Conservation (phyloP, 768 basidiomycete species). For the Agrocybe pediades region DNA sequence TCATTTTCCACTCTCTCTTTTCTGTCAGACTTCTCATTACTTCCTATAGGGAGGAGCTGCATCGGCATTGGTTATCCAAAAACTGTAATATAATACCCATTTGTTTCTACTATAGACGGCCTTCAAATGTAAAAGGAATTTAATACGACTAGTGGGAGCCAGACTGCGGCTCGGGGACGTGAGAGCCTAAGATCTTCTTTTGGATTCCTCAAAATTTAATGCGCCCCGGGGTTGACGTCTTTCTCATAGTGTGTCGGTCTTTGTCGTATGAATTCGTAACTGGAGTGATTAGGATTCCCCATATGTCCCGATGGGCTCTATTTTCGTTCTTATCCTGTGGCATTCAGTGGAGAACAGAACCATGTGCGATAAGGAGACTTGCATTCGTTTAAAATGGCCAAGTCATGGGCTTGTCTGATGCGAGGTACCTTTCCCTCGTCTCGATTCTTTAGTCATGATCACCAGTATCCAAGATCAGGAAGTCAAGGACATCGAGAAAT, state of each 20-base stretch:
- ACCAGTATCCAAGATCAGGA: conserved; percentile 18
- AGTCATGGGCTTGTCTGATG: background rate
- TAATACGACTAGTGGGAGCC: background rate
- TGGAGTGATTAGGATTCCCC: conserved; percentile 1
- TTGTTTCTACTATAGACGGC: conserved; percentile 10
- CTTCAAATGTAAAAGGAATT: conserved; percentile 14
- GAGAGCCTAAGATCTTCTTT: conserved; percentile 9
- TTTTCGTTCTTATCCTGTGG: conserved; percentile 13
- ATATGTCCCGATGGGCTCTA: conserved; percentile 8
- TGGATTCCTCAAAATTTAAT: conserved; percentile 5
- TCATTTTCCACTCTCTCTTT: conserved; percentile 15
- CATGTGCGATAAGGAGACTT: conserved; percentile 7
- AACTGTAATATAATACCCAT: conserved; percentile 52
- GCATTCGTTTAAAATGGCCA: conserved; percentile 4
- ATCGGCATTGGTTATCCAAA: conserved; percentile 88
- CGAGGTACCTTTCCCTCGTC: conserved; percentile 5
- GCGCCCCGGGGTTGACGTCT: conserved; percentile 6
- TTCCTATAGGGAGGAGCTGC: conserved; percentile 81
- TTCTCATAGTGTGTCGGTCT: conserved; percentile 22
- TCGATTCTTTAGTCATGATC: conserved; percentile 11
- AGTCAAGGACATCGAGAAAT: conserved; percentile 18
- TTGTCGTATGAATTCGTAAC: background rate
- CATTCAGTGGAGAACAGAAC: conserved; percentile 2
- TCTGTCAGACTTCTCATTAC: conserved; percentile 16
- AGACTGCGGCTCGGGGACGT: conserved; percentile 16